Evolutionary conservation across 2,329 filamentous ascomycete genomes (phyloP), one percentile per base, ranked within the genome.

Genomic region (Monilinia fructigena): DNA sequence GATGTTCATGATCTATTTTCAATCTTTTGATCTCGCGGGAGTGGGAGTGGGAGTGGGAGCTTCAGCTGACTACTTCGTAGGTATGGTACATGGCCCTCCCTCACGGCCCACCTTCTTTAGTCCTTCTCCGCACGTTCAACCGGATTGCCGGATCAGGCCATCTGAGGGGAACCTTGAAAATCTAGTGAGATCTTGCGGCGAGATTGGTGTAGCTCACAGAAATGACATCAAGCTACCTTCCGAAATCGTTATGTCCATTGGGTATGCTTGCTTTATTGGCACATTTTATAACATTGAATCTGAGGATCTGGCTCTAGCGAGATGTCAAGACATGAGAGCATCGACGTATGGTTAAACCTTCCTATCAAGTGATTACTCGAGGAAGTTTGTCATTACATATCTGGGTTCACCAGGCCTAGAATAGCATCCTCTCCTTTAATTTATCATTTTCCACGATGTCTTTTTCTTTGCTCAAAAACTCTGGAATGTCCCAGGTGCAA

Each of bases 401-500:
- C 14, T 10, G 7, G 6, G 26, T 56, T 1, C 1, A 23, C 23
- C 23, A 23, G 23, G 23, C 23, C 53, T 68, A 73, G 23, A 73
- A 70, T 16, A 63, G 61, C 73, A 76, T 72, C 59, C 72, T 75
- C 71, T 77, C 72, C 69, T 75, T 76, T 10, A 78, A 65, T 16
- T 74, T 72, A 42, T 78, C 76, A 3, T 67, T 75, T 55, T 68
- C 66, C 7, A 82, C 74, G 70, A 83, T 79, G 66, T 82, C 80
- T 4, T 79, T 73, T 69, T 80, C 77, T 70, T 75, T 79, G 3
- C 63, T 67, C 59, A 80, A 68, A 48, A 83, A 72, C 69, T 82
- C 80, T 12, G 75, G 72, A 77, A 84, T 78, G 71, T 83, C 80
- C 82, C 81, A 84, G 45, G 73, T 79, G 23, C 70, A 76, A 66